Evolutionary conservation across 2,329 filamentous ascomycete species (phyloP), one percentile per base, ranked within the genome.

Genomic region (Fusarium sp.): DNA sequence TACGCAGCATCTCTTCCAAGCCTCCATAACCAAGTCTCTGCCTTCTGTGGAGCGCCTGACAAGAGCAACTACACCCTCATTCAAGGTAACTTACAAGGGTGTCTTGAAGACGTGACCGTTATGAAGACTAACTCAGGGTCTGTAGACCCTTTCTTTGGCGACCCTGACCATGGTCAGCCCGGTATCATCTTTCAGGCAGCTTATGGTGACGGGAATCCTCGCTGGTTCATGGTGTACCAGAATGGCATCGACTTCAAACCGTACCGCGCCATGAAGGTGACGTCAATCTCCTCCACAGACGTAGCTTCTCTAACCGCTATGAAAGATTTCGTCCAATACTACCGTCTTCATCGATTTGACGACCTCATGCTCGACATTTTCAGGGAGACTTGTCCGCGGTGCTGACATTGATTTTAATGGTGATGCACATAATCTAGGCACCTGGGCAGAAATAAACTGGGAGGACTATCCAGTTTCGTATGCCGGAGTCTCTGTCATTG

Each of bases 211-310:
- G 40, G 14, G 4, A 23, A 11, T 29, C 25, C 43, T 4, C 67
- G 56, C 21, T 70, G 67, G 67, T 70, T 71, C 29, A 69, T 70
- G 60, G 41, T 63, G 6, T 70, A 71, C 23, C 67, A 70, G 41
- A 71, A 70, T 8, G 59, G 53, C 14, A 58, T 69, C 18, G 67
- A 70, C 36, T 64, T 56, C 11, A 71, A 70, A 17, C 67, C 67
- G 9, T 70, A 70, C 7, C 65, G 64, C 17, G 67, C 67, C 7
- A 69, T 70, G 49, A 70, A 54, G 51, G 67, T 46, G 37, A 31
- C 3, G 10, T 4, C 17, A 6, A 20, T 9, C 4, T 17, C 4
- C n/a, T n/a, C 33, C 33, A n/a, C 33, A 5, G 33, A 35, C 17
- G 10, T 1, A 13, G 11, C 6, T 18, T 9, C 9, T 9, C 42